Percentiles rank a stretch among this genome's conserved stretches.
Conservation (phyloP, 805 yeast genomes). For the Yarrowia sp. region DNA sequence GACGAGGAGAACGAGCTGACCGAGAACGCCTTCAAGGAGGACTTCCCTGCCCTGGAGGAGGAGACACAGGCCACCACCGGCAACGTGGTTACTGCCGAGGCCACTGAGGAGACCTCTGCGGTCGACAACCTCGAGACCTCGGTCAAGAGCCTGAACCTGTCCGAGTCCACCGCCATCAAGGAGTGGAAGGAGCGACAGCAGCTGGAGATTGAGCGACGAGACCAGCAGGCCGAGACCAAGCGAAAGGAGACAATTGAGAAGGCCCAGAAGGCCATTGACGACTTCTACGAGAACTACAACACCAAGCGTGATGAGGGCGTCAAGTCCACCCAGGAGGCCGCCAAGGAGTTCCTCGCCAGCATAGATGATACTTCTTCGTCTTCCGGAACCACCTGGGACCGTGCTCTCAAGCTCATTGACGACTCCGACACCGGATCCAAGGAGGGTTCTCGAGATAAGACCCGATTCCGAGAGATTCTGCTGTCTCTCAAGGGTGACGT, state of each 20-base stretch:
- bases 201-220: slow-evolving; percentile 80
- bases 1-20: slow-evolving; percentile 53
- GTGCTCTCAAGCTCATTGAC: slow-evolving; percentile 61
- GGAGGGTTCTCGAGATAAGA: slow-evolving; percentile 61
- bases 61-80: slow-evolving; percentile 21
- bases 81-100: slow-evolving; percentile 34
- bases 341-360: slow-evolving; percentile 71
- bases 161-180: slow-evolving; percentile 64
- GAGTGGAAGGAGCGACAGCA: slow-evolving; percentile 87
- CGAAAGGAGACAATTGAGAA: slow-evolving; percentile 71
- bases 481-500: slow-evolving; percentile 70
- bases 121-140: slow-evolving; percentile 41
- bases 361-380: slow-evolving; percentile 64
- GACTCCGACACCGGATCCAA: slow-evolving; percentile 56
- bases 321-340: slow-evolving; percentile 68
- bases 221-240: slow-evolving; percentile 68
- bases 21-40: slow-evolving; percentile 43
- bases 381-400: slow-evolving; percentile 63
- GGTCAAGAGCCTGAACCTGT: slow-evolving; percentile 46
- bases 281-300: slow-evolving; percentile 90
- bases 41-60: slow-evolving; percentile 44
- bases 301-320: slow-evolving; percentile 75
- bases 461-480: slow-evolving; percentile 71
- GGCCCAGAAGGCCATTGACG: slow-evolving; percentile 86
- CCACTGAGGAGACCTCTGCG: slow-evolving; percentile 42